phyloP scores from a whole-genome alignment of 768 basidiomycete species.

The Rhizopogon vesiculosus region DNA sequence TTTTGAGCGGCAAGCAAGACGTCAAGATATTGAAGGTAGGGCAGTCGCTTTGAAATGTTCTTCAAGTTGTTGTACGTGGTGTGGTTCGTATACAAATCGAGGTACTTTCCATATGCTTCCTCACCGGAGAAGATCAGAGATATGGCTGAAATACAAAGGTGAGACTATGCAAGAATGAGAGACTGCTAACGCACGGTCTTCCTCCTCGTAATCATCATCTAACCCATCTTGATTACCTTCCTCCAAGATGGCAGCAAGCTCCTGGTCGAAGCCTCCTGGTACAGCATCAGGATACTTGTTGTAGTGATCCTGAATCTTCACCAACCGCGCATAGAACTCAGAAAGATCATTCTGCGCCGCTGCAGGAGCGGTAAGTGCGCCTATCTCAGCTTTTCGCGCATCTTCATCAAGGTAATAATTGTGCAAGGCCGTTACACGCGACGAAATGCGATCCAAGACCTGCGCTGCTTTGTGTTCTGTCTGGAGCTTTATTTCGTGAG shows the following conservation, averaged over 20 bases:
- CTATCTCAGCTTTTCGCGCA: conserved; percentile 62
- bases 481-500: conserved; percentile 62
- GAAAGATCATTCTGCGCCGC: conserved; percentile 68
- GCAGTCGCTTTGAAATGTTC: conserved; percentile 74
- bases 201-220: conserved; percentile 75
- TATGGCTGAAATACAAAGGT: conserved; percentile 45
- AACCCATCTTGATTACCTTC: conserved; percentile 64
- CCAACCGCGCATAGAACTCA: conserved; percentile 95
- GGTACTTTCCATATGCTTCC: conserved; percentile 91
- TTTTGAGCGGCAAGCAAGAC: conserved; percentile 65
- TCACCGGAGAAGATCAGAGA: conserved; percentile 92
- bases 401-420: conserved; percentile 76
- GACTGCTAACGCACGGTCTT: conserved; percentile 69
- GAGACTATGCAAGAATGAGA: not conserved
- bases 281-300: conserved; percentile 90
- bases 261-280: conserved; percentile 76
- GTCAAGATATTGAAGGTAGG: conserved; percentile 93
- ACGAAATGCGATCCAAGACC: conserved; percentile 78
- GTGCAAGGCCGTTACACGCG: conserved; percentile 60
- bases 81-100: conserved; percentile 89
- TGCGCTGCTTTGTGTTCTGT: conserved; percentile 89
- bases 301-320: conserved; percentile 95
- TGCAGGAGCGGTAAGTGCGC: conserved; percentile 51
- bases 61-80: conserved; percentile 87
- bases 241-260: conserved; percentile 77